Base-by-base conservation (phyloP, 163 green algal genomes). In the Coccomyxa subellipsoidea region DNA sequence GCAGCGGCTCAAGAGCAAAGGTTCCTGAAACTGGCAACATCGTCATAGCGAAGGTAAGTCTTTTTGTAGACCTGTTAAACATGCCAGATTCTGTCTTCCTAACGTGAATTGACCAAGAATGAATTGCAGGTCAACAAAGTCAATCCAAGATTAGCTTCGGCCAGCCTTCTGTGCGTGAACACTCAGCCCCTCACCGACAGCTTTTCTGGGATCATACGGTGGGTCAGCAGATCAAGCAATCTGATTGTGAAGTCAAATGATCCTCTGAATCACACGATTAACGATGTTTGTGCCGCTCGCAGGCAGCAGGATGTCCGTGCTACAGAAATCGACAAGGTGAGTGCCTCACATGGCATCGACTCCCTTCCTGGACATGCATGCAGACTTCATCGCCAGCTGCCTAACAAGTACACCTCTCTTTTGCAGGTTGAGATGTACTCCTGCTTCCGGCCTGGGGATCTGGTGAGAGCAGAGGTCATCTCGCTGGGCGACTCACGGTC, bases 381-480 rank as follows among this genome's bases (percentile, higher is more conserved):
- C n/a, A n/a, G n/a, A n/a, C n/a, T n/a, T n/a, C n/a, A n/a, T n/a
- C n/a, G n/a, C n/a, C 76, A 80, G 76, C 21, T 8, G 1, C 4
- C 18, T 78, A 9, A 34, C 69, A 75, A 75, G 27, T 9, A 15
- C n/a, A 34, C 18, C 7, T 25, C 47, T 59, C 23, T 59, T 59
- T 59, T 12, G 77, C 82, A 91, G 85, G 85, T 97, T 34, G 85
- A 96, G n/a, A 90, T 97, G 79, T 86, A 91, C 70, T 84, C 89
- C 54, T 95, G 92, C 88, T 98, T 98, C 89, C 89, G 94, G 31
- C 95, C 95, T 4, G 94, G 94, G 1, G 95, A 98, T 89, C 88
- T 98, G 7, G 91, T 98, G 35, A 83, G 90, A 4, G 90, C 92
- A 5, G 80, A 94, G 83, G 89, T 98, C 36, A 80, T 97, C 27